Percentiles rank a stretch among this genome's conserved stretches.
phyloP scores from a whole-genome alignment of 1,139 yeast species.

The Blastobotrys apis region DNA sequence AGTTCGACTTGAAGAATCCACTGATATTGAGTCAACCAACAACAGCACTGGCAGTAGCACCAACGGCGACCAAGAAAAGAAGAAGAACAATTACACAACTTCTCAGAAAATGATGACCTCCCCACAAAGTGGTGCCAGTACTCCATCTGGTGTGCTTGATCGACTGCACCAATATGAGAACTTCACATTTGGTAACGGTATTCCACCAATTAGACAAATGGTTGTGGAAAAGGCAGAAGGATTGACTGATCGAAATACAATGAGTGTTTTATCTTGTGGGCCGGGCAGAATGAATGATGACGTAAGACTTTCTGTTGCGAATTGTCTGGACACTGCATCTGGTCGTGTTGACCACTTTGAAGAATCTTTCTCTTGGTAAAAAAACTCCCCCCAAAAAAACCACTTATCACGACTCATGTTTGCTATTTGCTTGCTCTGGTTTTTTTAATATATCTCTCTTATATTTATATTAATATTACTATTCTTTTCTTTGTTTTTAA shows the following conservation, averaged over 20 bases:
- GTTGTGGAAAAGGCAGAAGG: neutral
- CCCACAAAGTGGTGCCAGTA: no score
- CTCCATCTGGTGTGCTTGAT: neutral
- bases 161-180: neutral
- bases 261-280: slow-evolving; percentile 25
- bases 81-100: no score
- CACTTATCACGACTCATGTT: neutral
- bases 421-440: neutral
- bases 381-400: no score
- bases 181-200: slow-evolving; percentile 1
- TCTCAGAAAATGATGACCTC: no score
- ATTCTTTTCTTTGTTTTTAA: no score
- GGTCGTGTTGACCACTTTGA: slow-evolving; percentile 37
- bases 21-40: neutral
- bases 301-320: slow-evolving; percentile 42
- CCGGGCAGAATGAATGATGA: slow-evolving; percentile 26
- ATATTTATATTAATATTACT: no score
- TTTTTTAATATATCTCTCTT: neutral
- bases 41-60: neutral
- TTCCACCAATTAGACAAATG: slow-evolving; percentile 6
- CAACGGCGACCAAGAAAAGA: neutral
- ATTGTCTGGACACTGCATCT: slow-evolving; percentile 15
- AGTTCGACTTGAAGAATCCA: neutral
- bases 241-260: neutral
- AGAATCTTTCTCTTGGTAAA: slow-evolving; percentile 39